Evolutionary conservation across 2,329 filamentous ascomycete species (phyloP), one percentile per base, ranked within the genome.

Genomic region (Fusarium verrucosum): DNA sequence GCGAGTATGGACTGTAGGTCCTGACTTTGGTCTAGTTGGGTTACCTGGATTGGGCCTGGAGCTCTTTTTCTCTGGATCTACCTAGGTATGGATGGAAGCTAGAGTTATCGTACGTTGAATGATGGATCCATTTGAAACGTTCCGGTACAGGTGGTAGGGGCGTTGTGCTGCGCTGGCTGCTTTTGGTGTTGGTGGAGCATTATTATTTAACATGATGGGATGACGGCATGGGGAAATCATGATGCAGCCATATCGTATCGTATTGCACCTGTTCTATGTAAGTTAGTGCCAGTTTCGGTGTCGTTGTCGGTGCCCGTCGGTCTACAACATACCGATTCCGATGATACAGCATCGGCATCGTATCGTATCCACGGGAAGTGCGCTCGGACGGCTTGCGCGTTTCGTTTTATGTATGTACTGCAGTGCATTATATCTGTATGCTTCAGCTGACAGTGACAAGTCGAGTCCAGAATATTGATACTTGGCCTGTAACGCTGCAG

Each of bases 221-320:
- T 67, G 65, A 67, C 65, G 65, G 65, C 56, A 67, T 67, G 40
- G 38, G 52, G 42, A 51, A 61, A 65, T 67, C 65, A 67, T 62
- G 56, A 55, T 67, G 65, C 65, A 51, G 62, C 47, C 45, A 56
- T 47, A 56, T 40, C 45, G 52, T 63, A 66, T 66, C 40, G 62
- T 50, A 51, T 50, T 32, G 37, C 38, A 35, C 43, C 17, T 42
- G 50, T 60, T 16, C 25, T 17, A 23, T 50, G 20, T 25, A 30
- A 22, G 32, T 23, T 20, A 10, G 28, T 30, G 13, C 16, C 28
- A 13, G 28, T 30, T 11, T 33, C 25, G 13, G 28, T 30, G 13
- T 30, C 28, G 28, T 11, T 30, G 28, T 33, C 28, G 46, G 38
- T 51, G 32, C 7, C 26, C 38, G 43, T 45, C 14, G 38, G 44